Conservation (phyloP, 202 grass and related monocot species). For the Dendrocalamus latiflorus region DNA sequence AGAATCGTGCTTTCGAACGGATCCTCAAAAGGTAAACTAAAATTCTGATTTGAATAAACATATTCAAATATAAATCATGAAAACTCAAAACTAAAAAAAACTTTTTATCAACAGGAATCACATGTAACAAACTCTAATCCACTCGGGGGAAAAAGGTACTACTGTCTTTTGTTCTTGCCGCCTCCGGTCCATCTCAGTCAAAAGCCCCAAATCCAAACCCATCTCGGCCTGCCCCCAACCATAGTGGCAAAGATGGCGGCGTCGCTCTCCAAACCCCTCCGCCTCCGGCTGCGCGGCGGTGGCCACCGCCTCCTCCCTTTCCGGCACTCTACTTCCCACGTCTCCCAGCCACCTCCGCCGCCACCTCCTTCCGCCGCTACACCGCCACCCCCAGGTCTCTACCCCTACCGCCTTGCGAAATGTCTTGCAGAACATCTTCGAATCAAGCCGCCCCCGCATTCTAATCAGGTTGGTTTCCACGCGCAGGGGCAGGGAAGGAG, state of each 20-base stretch:
- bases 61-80: background rate
- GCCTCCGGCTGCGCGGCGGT: too few relatives aligned
- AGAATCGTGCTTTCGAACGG: background rate
- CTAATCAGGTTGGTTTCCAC: background rate
- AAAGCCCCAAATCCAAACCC: background rate
- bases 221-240: background rate
- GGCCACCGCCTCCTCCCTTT: slow-evolving; percentile 17
- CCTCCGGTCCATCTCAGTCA: background rate
- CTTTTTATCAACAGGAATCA: background rate
- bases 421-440: background rate
- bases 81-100: background rate
- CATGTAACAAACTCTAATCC: background rate
- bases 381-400: slow-evolving; percentile 39
- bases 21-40: background rate
- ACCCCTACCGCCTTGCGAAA: slow-evolving; percentile 15
- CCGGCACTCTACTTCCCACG: slow-evolving; percentile 22
- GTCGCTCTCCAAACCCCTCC: slow-evolving; percentile 55
- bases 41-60: background rate
- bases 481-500: too few relatives aligned
- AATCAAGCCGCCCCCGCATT: slow-evolving; percentile 10
- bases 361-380: slow-evolving; percentile 19
- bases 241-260: slow-evolving; percentile 45
- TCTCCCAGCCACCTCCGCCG: slow-evolving; percentile 12
- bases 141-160: background rate
- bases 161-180: background rate